Evolutionary conservation across 176 grass and related monocot genomes (phyloP), one percentile per base, ranked within the genome.

Genomic region (Dactylis glomerata): DNA sequence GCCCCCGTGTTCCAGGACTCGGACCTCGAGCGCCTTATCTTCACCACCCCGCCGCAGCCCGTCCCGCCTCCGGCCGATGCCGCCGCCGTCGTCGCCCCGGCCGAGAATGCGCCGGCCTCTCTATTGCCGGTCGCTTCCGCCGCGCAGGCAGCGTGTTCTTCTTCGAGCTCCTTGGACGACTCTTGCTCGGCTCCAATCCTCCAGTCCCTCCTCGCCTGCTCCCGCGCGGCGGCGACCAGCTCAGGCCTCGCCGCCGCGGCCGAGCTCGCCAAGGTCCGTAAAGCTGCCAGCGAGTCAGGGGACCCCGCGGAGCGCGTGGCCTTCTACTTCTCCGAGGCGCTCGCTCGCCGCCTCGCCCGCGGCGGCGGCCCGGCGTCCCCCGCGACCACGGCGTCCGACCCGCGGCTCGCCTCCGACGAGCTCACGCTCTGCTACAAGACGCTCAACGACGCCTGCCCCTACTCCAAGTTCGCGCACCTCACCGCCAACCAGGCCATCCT

Each of bases 401-500:
- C 82, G 22, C 59, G 50, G 36, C 66, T 88, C 80, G 78, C 82
- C 37, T 63, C 93, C 64, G 93, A 99, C 74, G 93, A 94, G 76
- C 89, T 96, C 79, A 96, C 93, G 37, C 86, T 99, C 27, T 94
- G 93, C 86, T 99, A 99, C 89, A 99, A 96, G 81, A 92, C 81
- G 33, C 86, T 99, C 73, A 94, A 99, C 61, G 96, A 99, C 63
- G 93, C 96, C 52, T 99, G 96, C 81, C 96, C 96, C 27, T 99
- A 99, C 88, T 96, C 86, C 84, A 99, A 99, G 81, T 99, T 99
- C 56, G 89, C 96, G 30, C 96, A 99, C 87, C 91, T 99, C 34
- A 99, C 96, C 0, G 96, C 96, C 30, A 99, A 99, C 89, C 96
- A 99, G 82, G 96, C 96, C 41, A 99, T 99, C 83, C 83, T 99